A percentile compares a stretch with the other conserved stretches of the same genome.
Conservation (phyloP, 2,329 filamentous ascomycete species). For the Nemania abortiva region DNA sequence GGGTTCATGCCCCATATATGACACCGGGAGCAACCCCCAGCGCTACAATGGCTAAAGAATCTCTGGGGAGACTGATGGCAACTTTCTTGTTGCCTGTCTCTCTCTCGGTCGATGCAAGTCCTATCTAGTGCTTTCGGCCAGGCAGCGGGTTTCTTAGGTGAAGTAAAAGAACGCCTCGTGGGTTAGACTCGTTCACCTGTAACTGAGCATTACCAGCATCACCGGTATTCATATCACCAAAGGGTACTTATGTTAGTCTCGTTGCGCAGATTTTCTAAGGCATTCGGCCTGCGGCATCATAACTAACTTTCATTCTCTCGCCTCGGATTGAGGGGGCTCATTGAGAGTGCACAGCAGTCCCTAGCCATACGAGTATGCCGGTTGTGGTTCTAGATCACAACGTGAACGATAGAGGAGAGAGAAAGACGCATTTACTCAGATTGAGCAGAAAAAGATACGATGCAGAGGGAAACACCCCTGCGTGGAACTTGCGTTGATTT, state of each 20-base stretch:
- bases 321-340: too few relatives aligned
- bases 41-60: background rate
- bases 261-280: background rate
- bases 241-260: background rate
- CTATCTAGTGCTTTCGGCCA: background rate
- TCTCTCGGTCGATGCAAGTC: background rate
- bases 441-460: background rate
- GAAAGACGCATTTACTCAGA: background rate
- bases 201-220: background rate
- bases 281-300: background rate
- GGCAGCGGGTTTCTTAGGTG: background rate
- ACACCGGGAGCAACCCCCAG: background rate
- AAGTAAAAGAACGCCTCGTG: background rate
- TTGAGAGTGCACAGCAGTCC: background rate
- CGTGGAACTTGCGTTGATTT: constrained; percentile 16
- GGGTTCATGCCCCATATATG: background rate
- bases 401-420: background rate
- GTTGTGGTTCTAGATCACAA: background rate
- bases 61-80: background rate
- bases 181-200: background rate
- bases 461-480: background rate
- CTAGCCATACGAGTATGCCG: background rate
- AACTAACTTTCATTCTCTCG: background rate
- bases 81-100: background rate
- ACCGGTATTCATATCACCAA: background rate